phyloP scores from a whole-genome alignment of 192 early-diverging fungal species.

The Coemansia sp. region DNA sequence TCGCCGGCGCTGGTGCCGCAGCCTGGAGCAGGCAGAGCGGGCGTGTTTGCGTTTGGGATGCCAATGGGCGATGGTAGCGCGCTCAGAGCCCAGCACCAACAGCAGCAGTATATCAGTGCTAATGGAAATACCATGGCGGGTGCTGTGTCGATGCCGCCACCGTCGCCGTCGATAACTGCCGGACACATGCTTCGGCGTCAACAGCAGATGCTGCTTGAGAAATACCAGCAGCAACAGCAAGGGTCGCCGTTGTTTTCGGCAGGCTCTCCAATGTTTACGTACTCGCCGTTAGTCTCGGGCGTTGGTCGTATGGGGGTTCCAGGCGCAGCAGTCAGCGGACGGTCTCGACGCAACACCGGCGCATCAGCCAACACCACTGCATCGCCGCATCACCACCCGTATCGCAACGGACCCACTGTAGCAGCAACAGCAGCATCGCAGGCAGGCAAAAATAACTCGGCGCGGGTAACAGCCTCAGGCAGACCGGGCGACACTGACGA shows the following conservation, averaged over 20 bases:
- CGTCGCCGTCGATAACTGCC: constrained; percentile 43
- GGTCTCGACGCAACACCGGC: constrained; percentile 7
- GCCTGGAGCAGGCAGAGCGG: background rate
- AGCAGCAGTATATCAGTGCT: constrained; percentile 3
- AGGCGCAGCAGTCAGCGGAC: constrained; percentile 2
- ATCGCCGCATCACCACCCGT: constrained; percentile 33
- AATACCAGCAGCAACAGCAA: constrained; percentile 8
- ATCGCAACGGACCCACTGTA: background rate
- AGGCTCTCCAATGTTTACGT: constrained; percentile 4
- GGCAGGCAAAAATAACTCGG: background rate
- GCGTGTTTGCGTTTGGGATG: background rate
- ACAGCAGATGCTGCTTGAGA: constrained; percentile 12
- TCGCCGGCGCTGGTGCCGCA: constrained; percentile 40
- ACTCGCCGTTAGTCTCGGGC: constrained; percentile 8
- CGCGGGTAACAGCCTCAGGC: background rate
- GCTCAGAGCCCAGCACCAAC: constrained; percentile 8
- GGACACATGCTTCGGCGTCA: constrained; percentile 47
- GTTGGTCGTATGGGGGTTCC: background rate
- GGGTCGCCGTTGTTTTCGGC: constrained; percentile 16
- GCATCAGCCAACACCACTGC: background rate
- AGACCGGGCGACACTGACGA: background rate
- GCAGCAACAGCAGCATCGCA: background rate
- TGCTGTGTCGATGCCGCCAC: constrained; percentile 33
- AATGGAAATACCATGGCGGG: background rate
- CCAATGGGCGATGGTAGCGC: background rate